Evolutionary conservation across 208 protist genomes (phyloP).

Genomic region (Leptomonas seymouri): DNA sequence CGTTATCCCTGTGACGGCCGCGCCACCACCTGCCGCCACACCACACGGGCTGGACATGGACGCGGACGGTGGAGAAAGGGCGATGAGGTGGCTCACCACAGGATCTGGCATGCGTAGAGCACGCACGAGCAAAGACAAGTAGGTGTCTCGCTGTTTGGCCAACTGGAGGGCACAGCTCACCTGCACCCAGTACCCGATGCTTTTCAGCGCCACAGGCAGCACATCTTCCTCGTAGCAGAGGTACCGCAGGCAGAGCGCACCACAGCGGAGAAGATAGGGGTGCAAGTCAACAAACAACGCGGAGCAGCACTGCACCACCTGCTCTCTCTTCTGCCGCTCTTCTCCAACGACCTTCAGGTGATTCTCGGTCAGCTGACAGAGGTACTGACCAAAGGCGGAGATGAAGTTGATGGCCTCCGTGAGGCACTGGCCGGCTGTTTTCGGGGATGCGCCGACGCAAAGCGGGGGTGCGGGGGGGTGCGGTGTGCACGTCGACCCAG

Average conservation of each 20-base stretch:
- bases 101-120: conserved; percentile 27
- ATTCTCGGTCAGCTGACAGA: conserved; percentile 30
- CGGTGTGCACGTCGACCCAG: background rate
- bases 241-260: conserved; percentile 25
- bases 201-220: conserved; percentile 52
- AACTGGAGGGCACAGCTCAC: conserved; percentile 40
- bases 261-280: conserved; percentile 32
- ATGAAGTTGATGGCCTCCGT: conserved; percentile 28
- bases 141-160: conserved; percentile 44
- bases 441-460: conserved; percentile 13
- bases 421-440: conserved; percentile 22
- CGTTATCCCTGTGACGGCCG: background rate
- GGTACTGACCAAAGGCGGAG: conserved; percentile 25
- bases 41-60: background rate
- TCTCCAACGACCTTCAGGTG: background rate
- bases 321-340: background rate
- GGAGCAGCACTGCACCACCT: background rate
- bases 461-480: conserved; percentile 5
- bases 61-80: conserved; percentile 14
- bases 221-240: conserved; percentile 47
- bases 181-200: conserved; percentile 52
- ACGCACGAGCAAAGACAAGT: conserved; percentile 45
- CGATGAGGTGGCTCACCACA: conserved; percentile 26
- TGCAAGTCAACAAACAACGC: conserved; percentile 31
- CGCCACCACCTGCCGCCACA: background rate